Conservation (phyloP, 305 asterid species). For the Ajuga reptans region DNA sequence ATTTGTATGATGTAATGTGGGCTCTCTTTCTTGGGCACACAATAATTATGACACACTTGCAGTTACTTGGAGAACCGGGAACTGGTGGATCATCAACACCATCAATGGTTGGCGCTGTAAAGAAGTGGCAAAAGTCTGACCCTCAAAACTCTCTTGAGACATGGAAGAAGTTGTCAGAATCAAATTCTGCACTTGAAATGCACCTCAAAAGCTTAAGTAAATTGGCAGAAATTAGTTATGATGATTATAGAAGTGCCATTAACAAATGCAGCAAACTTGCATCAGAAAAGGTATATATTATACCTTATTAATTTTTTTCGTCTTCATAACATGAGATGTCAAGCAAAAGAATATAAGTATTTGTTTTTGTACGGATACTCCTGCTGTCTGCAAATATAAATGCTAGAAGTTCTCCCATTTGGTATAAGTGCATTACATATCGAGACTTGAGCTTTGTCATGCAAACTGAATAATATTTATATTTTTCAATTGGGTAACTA, state of each 20-base stretch:
- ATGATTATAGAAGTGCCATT: slow-evolving; percentile 51
- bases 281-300: slow-evolving; percentile 54
- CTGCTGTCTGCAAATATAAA: background rate
- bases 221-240: slow-evolving; percentile 50
- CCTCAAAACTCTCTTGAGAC: slow-evolving; percentile 60
- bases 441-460: background rate
- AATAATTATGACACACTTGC: slow-evolving; percentile 28
- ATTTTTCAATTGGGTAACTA: background rate
- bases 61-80: slow-evolving; percentile 98
- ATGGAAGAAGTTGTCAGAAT: slow-evolving; percentile 76
- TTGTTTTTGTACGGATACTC: background rate
- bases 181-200: slow-evolving; percentile 63
- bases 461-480: background rate
- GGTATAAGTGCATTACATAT: background rate
- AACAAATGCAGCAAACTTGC: slow-evolving; percentile 55
- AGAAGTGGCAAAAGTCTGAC: slow-evolving; percentile 89
- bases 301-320: slow-evolving; percentile 7
- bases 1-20: background rate
- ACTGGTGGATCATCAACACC: slow-evolving; percentile 96
- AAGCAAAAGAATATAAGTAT: background rate
- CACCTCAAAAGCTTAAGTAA: slow-evolving; percentile 57
- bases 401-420: background rate
- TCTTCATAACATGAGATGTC: background rate
- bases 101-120: slow-evolving; percentile 95
- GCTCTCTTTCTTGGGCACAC: slow-evolving; percentile 18